Percentiles rank a stretch among this genome's conserved stretches.
Evolutionary conservation across 208 protist species (phyloP).

Genomic region (Trypanosoma grayi): DNA sequence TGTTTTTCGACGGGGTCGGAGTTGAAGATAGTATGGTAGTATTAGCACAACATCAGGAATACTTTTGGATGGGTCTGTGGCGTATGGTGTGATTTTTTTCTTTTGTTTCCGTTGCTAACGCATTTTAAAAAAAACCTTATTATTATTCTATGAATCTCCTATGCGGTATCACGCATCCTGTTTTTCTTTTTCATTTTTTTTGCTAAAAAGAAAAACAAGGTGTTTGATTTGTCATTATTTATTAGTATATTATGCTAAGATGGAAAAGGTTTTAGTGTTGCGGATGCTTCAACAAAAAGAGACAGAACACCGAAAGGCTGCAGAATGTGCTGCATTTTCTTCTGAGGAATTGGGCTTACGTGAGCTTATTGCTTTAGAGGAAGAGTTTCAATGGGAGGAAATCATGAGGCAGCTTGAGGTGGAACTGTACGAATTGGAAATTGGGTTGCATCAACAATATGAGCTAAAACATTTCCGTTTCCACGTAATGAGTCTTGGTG

Average conservation of each 20-base stretch:
- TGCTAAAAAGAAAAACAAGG: neutral
- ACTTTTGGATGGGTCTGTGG: neutral
- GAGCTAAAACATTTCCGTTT: constrained; percentile 2
- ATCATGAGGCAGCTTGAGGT: neutral
- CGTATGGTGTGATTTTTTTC: constrained; percentile 1
- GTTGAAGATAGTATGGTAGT: constrained; percentile 1
- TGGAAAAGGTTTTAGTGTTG: constrained; percentile 4
- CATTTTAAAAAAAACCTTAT: too few species aligned
- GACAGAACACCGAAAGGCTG: neutral
- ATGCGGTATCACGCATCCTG: constrained; percentile 10
- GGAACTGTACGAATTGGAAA: constrained; percentile 1
- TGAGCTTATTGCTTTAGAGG: constrained; percentile 17
- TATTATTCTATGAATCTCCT: too few species aligned
- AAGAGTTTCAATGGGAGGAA: constrained; percentile 5
- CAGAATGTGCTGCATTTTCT: constrained; percentile 7
- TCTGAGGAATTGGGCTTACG: constrained; percentile 18
- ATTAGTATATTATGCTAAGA: neutral
- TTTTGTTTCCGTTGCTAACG: constrained; percentile 9
- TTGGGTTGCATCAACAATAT: neutral
- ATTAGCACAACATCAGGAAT: constrained; percentile 10
- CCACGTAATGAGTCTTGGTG: constrained; percentile 5
- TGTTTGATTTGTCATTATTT: neutral
- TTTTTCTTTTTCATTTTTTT: constrained; percentile 17
- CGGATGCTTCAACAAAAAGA: constrained; percentile 6
- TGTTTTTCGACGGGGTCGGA: neutral